Evolutionary conservation across 164 flowering plant genomes (phyloP), one percentile per base, ranked within the genome.

Genomic region (Dillenia turbinata): DNA sequence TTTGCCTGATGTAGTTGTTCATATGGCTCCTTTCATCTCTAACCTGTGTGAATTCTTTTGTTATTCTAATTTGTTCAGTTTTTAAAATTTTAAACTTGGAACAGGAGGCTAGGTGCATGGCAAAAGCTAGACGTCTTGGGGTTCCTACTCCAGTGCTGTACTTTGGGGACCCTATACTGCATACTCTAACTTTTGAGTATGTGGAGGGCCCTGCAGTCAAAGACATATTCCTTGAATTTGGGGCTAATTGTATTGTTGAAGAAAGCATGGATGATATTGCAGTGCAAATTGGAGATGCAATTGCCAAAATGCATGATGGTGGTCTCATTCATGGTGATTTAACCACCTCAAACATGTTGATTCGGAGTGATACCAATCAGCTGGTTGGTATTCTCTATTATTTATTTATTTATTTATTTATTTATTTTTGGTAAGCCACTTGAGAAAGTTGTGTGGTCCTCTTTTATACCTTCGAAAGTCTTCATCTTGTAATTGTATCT

Each of bases 91-190:
- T 45, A 22, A 52, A n/a, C 26, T 33, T 67, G 62, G 63, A 70
- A 53, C 80, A 91, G 97, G 98, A 92, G 69, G 96, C 96, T 43
- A 82, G 97, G 72, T 94, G 99, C 84, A 82, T 80, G 93, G 84
- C 94, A 59, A 94, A 89, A 83, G 96, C 99, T 33, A 80, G 97
- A 69, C 68, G 84, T 67, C 93, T 94, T 52, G 96, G 97, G 59
- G 97, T 88, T 59, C 46, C 65, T 17, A 87, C 97, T 53, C 99
- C 99, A 4, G 85, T 76, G 44, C 73, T 95, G 47, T 95, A 85
- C 56, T 79, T 82, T 22, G 85, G 86, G 61, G 97, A 95, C 49
- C 76, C 86, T 51, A 59, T 81, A 50, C 64, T 81, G 60, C 83
- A 85, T 56, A 76, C 87, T 12, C 60, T 95, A 47, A 91, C 97